phyloP scores from a whole-genome alignment of 192 early-diverging fungal species.

The Coemansia brasiliensis region DNA sequence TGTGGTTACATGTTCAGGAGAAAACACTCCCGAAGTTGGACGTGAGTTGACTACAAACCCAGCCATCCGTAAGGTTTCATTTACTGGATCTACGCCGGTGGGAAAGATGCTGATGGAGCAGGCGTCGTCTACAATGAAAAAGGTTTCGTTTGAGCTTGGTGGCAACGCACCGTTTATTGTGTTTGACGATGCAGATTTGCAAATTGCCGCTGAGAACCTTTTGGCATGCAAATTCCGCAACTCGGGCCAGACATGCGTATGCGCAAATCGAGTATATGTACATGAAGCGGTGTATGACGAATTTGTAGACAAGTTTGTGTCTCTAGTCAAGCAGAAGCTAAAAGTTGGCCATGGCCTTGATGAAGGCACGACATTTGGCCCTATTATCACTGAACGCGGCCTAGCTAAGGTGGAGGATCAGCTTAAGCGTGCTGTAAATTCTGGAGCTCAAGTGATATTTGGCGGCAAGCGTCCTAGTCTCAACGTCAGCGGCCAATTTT shows the following conservation, averaged over 20 bases:
- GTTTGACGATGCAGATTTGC: conserved; percentile 55
- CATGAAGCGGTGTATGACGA: conserved; percentile 64
- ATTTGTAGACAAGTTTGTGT: conserved; percentile 65
- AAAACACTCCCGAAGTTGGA: conserved; percentile 52
- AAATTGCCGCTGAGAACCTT: conserved; percentile 35
- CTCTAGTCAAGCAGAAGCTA: conserved; percentile 58
- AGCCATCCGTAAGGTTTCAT: conserved; percentile 56
- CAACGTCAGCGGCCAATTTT: conserved; percentile 67
- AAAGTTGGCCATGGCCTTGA: conserved; percentile 77
- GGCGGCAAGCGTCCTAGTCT: conserved; percentile 60
- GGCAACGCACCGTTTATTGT: conserved; percentile 64
- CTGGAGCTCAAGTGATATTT: conserved; percentile 68
- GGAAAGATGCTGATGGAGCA: conserved; percentile 56
- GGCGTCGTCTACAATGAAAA: conserved; percentile 54
- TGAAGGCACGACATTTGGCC: conserved; percentile 68
- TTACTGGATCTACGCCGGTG: conserved; percentile 58
- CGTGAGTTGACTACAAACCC: conserved; percentile 47
- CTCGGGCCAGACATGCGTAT: conserved; percentile 76
- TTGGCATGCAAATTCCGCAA: conserved; percentile 61
- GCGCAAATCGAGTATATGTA: conserved; percentile 68
- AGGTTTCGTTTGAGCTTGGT: conserved; percentile 59
- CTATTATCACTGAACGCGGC: conserved; percentile 71
- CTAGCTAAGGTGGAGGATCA: conserved; percentile 68
- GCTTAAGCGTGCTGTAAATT: conserved; percentile 68
- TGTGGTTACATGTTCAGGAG: conserved; percentile 48